phyloP scores from a whole-genome alignment of 495 filamentous ascomycete species.

The Durotheca rogersii region DNA sequence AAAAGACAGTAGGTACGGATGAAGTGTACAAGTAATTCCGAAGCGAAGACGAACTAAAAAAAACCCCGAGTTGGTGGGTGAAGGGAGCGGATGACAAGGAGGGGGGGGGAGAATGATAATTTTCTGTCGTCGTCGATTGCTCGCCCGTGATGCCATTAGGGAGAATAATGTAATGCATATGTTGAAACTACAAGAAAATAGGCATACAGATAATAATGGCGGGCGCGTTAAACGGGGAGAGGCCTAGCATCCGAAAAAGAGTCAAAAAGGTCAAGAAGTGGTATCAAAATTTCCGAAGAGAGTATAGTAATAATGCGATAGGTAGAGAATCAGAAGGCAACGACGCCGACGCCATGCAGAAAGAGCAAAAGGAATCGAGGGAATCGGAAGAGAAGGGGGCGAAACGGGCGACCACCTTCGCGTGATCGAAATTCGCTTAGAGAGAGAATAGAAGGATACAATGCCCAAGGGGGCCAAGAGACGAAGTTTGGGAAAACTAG shows the following conservation, averaged over 20 bases:
- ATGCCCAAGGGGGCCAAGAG: neutral
- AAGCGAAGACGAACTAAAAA: slow-evolving; percentile 13
- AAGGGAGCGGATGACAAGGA: neutral
- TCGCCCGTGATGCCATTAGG: slow-evolving; percentile 16
- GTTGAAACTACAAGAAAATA: neutral
- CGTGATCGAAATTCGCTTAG: too few relatives aligned
- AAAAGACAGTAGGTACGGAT: slow-evolving; percentile 13
- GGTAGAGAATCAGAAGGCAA: neutral
- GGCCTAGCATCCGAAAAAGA: too few relatives aligned
- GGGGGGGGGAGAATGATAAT: neutral
- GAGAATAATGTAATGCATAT: neutral
- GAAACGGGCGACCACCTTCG: too few relatives aligned
- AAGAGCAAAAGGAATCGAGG: slow-evolving; percentile 7
- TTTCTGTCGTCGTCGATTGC: slow-evolving; percentile 15
- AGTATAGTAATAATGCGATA: too few relatives aligned
- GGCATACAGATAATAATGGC: slow-evolving; percentile 17
- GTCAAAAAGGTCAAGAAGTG: too few relatives aligned
- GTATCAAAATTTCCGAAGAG: slow-evolving; percentile 31
- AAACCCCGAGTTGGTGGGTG: slow-evolving; percentile 6
- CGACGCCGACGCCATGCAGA: slow-evolving; percentile 39
- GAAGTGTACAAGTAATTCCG: slow-evolving; percentile 21
- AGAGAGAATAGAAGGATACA: slow-evolving; percentile 1
- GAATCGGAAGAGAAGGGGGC: slow-evolving; percentile 2
- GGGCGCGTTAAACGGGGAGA: slow-evolving; percentile 5
- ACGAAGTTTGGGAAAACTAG: too few relatives aligned